phyloP scores from a whole-genome alignment of 2,329 filamentous ascomycete genomes.

The Colletotrichum filicis region DNA sequence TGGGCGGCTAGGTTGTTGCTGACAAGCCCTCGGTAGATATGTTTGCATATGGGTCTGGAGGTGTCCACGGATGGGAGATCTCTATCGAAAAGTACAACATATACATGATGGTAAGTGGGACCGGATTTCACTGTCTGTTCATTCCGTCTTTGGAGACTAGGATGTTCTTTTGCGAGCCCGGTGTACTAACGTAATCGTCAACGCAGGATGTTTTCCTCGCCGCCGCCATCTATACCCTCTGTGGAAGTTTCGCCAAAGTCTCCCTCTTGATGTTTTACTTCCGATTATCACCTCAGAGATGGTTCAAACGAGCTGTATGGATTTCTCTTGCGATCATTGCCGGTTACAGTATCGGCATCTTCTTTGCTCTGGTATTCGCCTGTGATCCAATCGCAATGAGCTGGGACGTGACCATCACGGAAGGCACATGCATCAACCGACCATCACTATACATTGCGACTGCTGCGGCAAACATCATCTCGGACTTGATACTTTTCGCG shows the following conservation, averaged over 20 bases:
- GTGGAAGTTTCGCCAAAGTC: conserved; percentile 48
- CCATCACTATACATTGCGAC: conserved; percentile 60
- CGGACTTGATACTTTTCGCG: conserved; percentile 57
- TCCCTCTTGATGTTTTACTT: conserved; percentile 52
- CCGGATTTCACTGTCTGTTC: not conserved
- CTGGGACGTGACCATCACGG: conserved; percentile 44
- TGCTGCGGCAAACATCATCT: conserved; percentile 57
- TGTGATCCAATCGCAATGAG: conserved; percentile 47
- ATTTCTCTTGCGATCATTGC: conserved; percentile 42
- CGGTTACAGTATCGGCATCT: conserved; percentile 46
- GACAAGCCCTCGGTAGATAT: conserved; percentile 37
- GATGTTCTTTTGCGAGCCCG: not conserved
- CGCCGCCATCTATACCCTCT: conserved; percentile 45
- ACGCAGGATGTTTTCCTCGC: conserved; percentile 42
- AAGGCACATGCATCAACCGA: conserved; percentile 55
- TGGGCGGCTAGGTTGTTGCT: not conserved
- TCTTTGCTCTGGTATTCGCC: conserved; percentile 49
- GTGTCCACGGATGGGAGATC: conserved; percentile 46
- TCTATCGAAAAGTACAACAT: conserved; percentile 40
- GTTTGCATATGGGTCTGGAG: conserved; percentile 41
- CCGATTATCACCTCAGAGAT: conserved; percentile 46
- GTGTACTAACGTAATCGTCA: not conserved
- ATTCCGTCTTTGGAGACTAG: too few relatives aligned
- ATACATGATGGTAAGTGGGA: conserved; percentile 39
- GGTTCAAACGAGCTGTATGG: conserved; percentile 46